Conservation (phyloP, 2,329 filamentous ascomycete species). For the Nemania sp. region DNA sequence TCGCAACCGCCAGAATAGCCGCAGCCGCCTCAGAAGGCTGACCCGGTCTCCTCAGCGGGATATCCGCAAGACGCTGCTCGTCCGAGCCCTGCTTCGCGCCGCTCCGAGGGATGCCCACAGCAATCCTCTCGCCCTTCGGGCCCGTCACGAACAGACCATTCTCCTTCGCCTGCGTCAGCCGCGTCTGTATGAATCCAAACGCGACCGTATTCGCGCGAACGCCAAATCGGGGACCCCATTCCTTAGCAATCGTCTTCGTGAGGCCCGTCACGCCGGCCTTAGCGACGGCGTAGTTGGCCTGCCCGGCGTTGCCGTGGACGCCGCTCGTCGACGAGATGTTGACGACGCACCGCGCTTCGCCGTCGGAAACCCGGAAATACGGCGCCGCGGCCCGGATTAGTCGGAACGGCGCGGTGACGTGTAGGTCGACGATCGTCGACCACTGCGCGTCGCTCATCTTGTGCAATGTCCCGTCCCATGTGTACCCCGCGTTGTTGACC, state of each 20-base stretch:
- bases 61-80: slow-evolving; percentile 60
- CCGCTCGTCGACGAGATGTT: slow-evolving; percentile 84
- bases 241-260: slow-evolving; percentile 87
- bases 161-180: slow-evolving; percentile 83
- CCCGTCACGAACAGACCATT: slow-evolving; percentile 77
- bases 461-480: slow-evolving; percentile 91
- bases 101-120: slow-evolving; percentile 68
- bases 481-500: slow-evolving; percentile 90
- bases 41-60: slow-evolving; percentile 76
- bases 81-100: slow-evolving; percentile 53
- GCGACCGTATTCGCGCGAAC: slow-evolving; percentile 82
- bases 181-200: slow-evolving; percentile 79
- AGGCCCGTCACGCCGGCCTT: slow-evolving; percentile 84
- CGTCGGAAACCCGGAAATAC: slow-evolving; percentile 86
- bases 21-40: slow-evolving; percentile 80
- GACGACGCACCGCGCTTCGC: slow-evolving; percentile 75
- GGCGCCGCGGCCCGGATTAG: slow-evolving; percentile 78
- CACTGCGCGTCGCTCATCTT: slow-evolving; percentile 92
- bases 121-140: slow-evolving; percentile 74
- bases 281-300: slow-evolving; percentile 84
- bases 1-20: slow-evolving; percentile 75
- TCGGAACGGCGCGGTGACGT: slow-evolving; percentile 84
- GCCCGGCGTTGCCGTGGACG: slow-evolving; percentile 85
- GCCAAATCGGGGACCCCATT: slow-evolving; percentile 85
- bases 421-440: slow-evolving; percentile 83